Evolutionary conservation across 495 filamentous ascomycete species (phyloP).

Genomic region (Neurospora sp.): DNA sequence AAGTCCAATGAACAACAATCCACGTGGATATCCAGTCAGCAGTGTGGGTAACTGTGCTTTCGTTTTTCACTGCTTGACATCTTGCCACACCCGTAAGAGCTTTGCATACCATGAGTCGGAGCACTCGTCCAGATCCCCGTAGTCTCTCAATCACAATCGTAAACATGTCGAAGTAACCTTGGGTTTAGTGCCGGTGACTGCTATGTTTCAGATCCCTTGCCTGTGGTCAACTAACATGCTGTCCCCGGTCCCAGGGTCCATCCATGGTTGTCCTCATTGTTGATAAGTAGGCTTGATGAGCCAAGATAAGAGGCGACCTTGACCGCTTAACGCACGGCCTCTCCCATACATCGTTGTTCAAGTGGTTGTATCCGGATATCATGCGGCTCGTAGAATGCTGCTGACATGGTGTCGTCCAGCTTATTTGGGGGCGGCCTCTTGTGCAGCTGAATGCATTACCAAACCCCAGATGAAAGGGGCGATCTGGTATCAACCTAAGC

Average conservation of each 20-base stretch:
- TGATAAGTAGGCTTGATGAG: background rate
- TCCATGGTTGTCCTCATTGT: background rate
- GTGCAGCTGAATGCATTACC: background rate
- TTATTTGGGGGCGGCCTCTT: background rate
- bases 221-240: background rate
- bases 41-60: background rate
- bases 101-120: background rate
- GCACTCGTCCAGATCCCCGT: background rate
- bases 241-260: background rate
- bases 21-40: background rate
- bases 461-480: background rate
- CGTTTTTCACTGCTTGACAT: background rate
- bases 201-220: background rate
- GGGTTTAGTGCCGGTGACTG: background rate
- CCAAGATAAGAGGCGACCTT: background rate
- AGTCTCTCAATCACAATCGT: background rate
- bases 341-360: background rate
- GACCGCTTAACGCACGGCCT: background rate
- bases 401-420: background rate
- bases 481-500: background rate
- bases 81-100: background rate
- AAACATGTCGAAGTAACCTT: background rate
- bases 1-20: background rate
- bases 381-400: background rate
- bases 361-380: background rate